phyloP scores from a whole-genome alignment of 352 stramenopile species.

The Pythium vanterpoolii region DNA sequence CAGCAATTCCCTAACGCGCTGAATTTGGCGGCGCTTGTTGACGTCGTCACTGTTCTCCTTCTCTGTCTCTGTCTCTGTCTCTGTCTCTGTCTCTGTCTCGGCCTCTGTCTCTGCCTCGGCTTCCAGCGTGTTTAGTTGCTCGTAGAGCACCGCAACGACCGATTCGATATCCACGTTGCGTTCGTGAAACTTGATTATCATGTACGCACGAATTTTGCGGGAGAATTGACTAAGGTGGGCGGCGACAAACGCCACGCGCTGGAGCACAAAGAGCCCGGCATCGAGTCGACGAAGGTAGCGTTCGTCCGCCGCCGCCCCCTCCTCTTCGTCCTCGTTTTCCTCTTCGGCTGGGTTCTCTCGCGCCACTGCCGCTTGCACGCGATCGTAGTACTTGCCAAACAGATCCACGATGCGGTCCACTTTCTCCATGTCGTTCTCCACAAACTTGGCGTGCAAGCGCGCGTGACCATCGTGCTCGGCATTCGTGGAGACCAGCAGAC shows the following conservation, averaged over 20 bases:
- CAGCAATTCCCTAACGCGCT: conserved; percentile 38
- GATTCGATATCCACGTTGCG: conserved; percentile 52
- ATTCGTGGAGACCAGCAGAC: conserved; percentile 40
- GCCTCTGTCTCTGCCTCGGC: conserved; percentile 11
- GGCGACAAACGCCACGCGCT: conserved; percentile 61
- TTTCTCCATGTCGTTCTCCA: conserved; percentile 82
- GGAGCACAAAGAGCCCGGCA: conserved; percentile 73
- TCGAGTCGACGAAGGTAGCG: conserved; percentile 64
- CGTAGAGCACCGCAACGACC: conserved; percentile 40
- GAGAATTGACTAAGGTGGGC: conserved; percentile 65
- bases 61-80: neutral
- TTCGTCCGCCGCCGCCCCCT: conserved; percentile 33
- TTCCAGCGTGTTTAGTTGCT: conserved; percentile 62
- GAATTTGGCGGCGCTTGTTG: conserved; percentile 33
- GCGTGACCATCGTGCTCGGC: conserved; percentile 54
- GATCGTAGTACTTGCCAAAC: conserved; percentile 68
- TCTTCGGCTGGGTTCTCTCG: conserved; percentile 26
- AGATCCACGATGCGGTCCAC: conserved; percentile 74
- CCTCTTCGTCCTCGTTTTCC: conserved; percentile 24
- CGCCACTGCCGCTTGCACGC: conserved; percentile 31
- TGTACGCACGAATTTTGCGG: conserved; percentile 57
- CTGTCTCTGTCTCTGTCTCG: conserved; percentile 1
- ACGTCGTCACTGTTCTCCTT: conserved; percentile 15
- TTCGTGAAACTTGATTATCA: conserved; percentile 77
- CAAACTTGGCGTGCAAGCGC: conserved; percentile 78